Base-by-base conservation (phyloP, 2,329 filamentous ascomycete genomes). In the Chrysosporium queenslandicum region DNA sequence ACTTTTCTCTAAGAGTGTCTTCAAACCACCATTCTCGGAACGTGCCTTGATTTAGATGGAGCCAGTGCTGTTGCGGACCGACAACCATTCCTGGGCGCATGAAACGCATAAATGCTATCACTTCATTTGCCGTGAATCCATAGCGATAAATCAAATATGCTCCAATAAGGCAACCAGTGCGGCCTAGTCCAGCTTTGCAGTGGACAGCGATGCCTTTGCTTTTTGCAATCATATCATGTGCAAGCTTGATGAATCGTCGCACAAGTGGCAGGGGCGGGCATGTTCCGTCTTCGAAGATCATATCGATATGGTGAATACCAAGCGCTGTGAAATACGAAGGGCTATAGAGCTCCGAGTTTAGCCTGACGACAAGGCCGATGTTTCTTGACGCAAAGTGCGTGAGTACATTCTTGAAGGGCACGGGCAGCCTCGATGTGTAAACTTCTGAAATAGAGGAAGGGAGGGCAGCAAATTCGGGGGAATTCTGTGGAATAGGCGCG, bases 31-130 rank as follows among this genome's bases (percentile, higher is more conserved):
- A 98, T 70, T 97, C 89, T n/a, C 92, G 82, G 81, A 98, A 98
- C 32, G 86, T 84, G 32, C 86, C 86, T 71, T 98, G 92, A 73
- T 98, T 96, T 57, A 98, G 79, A 66, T 98, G 92, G 51, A 98
- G 79, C 92, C 92, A 98, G 71, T 98, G 92, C 71, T 98, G 92
- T 67, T 98, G 92, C 36, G 92, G 92, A 0, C 92, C 92, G 50
- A 98, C 92, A 5, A 98, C 92, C 92, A 98, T 98, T 50, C 92
- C 92, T 0, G 92, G 92, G 54, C 91, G 81, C 91, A 97, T 97
- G 73, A 98, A 98, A 56, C 91, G 84, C 91, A 98, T 97, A 70
- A 90, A 98, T 2, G 90, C 86, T 66, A 97, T 97, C 63, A 95
- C 82, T 71, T 96, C 91, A 65, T 97, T 95, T 58, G 92, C 92